Evolutionary conservation across 805 yeast species (phyloP), one percentile per base, ranked within the genome.

Genomic region (Starmerella cellae): DNA sequence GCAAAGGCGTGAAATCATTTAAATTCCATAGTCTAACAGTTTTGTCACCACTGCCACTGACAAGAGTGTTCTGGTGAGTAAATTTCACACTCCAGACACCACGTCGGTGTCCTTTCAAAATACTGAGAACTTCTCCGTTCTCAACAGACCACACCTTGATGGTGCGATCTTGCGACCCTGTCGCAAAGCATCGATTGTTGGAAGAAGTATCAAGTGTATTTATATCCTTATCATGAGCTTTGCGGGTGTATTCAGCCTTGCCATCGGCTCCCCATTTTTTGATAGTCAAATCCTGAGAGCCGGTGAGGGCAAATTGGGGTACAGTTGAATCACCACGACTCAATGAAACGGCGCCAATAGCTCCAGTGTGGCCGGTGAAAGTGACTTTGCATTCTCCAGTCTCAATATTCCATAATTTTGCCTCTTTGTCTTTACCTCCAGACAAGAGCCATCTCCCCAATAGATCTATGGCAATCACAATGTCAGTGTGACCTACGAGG

Each of bases 151-250:
- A 91, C 3, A 91, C 65, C 57, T 91, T 91, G 46, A 82, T 91
- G 2, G 87, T 71, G 55, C 88, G 82, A 61, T 91, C 99, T 59
- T 82, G 94, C 11, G 95, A 82, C 2, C 95, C 97, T 1, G 96
- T 80, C 0, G 95, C 97, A 55, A 91, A 77, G 39, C 71, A 67
- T 49, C 78, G 79, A 60, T 88, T 93, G 56, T 85, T 83, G 16
- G 95, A 94, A n/a, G 96, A 71, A 3, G 91, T 68, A 50, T 85
- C 95, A 41, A 91, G 64, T 2, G 88, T 73, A 55, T 91, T 93
- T 46, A 91, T 91, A 60, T 91, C 95, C 60, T 88, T 91, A 42
- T 91, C 97, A 60, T 91, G 99, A 1, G 96, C 97, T 56, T 87
- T 75, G 67, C 95, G 75, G 0, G 98, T 91, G 60, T 79, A 91